Base-by-base conservation (phyloP, 2,329 filamentous ascomycete species). In the Neonectria punicea region DNA sequence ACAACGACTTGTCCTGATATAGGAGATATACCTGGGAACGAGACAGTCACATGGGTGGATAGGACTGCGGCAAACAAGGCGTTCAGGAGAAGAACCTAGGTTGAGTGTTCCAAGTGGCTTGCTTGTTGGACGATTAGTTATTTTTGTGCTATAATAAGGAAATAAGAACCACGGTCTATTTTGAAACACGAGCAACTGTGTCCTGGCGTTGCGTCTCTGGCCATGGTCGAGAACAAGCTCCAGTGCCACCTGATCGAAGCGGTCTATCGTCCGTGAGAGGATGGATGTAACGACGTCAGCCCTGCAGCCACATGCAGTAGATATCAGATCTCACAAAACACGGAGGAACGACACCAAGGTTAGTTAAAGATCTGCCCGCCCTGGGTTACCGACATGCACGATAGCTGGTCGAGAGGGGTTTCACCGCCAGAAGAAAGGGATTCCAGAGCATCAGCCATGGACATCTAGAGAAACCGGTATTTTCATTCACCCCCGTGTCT, bases 41-140 rank as follows among this genome's bases (percentile, higher is more conserved):
- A 32, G 50, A 61, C 20, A 47, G 28, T 14, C 46, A 50, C 22
- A 30, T 25, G 28, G 43, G 41, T 56, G 57, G 70, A 61, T 25
- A 18, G 63, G 41, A 57, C 58, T 53, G 41, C 41, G 65, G 70
- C 67, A 70, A 71, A 71, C 53, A 67, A 67, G 70, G 70, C 70
- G 70, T 73, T 72, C 41, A 32, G 58, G 50, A 41, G 53, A 60
- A 53, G 34, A 53, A 51, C 30, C 28, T 4, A 51, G 18, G 49
- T 51, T 51, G 30, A 51, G 8, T 51, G 30, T 20, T 51, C 49
- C 30, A 13, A 22, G 30, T 18, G 18, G n/a, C 49, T 34, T 34
- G n/a, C 49, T 34, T 34, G n/a, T 22, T 20, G 30, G 30, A 11
- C 30, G 18, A 20, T n/a, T 20, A 51, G n/a, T 11, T 34, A 8